Evolutionary conservation across 345 rosid species (phyloP).

Genomic region (Fremontodendron californicum): DNA sequence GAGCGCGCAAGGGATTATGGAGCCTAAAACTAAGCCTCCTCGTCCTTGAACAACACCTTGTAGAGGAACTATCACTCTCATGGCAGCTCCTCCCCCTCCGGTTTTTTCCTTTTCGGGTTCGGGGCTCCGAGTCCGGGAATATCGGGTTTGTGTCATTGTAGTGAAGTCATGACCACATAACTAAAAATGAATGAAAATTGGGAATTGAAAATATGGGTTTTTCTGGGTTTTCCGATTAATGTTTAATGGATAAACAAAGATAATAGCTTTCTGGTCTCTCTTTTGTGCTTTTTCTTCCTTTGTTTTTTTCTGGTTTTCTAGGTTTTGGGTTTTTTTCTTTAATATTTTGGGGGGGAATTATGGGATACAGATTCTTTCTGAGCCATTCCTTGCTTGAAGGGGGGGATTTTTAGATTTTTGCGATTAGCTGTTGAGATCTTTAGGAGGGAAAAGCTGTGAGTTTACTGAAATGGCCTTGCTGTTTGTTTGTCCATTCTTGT

Average conservation of each 20-base stretch:
- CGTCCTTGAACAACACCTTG: constrained; percentile 94
- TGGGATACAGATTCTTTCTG: constrained; percentile 5
- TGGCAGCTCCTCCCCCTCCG: constrained; percentile 53
- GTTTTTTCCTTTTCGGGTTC: constrained; percentile 35
- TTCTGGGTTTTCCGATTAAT: constrained; percentile 18
- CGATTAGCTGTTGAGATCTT: constrained; percentile 39
- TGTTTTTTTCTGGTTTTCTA: constrained; percentile 12
- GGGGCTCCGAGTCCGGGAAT: constrained; percentile 32
- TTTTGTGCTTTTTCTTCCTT: background rate
- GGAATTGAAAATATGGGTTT: constrained; percentile 17
- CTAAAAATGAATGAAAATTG: background rate
- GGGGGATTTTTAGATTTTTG: background rate
- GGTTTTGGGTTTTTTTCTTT: background rate
- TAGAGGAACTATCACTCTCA: constrained; percentile 90
- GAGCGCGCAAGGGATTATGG: constrained; percentile 90
- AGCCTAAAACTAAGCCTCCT: constrained; percentile 85
- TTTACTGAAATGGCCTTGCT: background rate
- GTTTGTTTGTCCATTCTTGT: background rate
- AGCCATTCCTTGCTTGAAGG: constrained; percentile 32
- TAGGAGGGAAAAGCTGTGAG: constrained; percentile 18
- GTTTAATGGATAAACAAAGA: background rate
- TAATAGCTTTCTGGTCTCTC: background rate
- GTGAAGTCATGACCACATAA: constrained; percentile 22
- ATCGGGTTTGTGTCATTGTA: constrained; percentile 61
- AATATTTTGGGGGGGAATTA: background rate